Base-by-base conservation (phyloP, 1,284 basidiomycete genomes). In the Trametes polyzona region DNA sequence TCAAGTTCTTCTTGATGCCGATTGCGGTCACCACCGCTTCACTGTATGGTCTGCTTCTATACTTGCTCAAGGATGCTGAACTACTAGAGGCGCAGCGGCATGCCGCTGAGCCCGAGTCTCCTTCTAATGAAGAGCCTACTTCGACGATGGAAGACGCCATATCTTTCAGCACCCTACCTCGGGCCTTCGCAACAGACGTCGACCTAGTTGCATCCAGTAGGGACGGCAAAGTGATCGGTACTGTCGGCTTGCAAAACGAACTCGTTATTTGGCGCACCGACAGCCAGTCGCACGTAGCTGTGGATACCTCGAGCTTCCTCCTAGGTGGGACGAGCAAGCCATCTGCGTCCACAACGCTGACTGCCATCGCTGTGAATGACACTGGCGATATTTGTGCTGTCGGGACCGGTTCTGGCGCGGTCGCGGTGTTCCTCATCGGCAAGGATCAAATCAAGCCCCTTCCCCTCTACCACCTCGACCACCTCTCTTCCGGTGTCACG, bases 61-160 rank as follows among this genome's bases (percentile, higher is more conserved):
- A 96, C 69, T 80, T 99, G 1, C 78, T 98, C 57, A 96, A 96
- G 75, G 90, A 97, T 63, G 86, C 94, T 0, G 95, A 98, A 59
- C 81, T 95, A 1, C 82, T 98, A 14, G 95, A 96, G 66, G 89
- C 90, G 4, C 94, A 95, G 67, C 80, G 88, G 40, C 82, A 90
- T 70, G 76, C 82, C 44, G 74, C 78, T 12, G 81, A 83, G 48
- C 64, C 69, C 1, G 73, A 76, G 6, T 52, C 62, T 6, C 58
- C 61, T 11, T 69, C 67, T 21, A 69, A 53, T 5, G 66, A 76
- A 41, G 69, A 75, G 55, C 65, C 65, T 59, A 62, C 67, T 4
- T 66, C 73, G n/a, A n/a, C n/a, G n/a, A 69, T 86, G 6, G 77
- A 83, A 51, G 76, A 73, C 21, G 69, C 74, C 17, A 70, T 88